Percentiles rank a stretch among this genome's conserved stretches.
phyloP scores from a whole-genome alignment of 345 rosid genomes.

The Arabidopsis arenosa region DNA sequence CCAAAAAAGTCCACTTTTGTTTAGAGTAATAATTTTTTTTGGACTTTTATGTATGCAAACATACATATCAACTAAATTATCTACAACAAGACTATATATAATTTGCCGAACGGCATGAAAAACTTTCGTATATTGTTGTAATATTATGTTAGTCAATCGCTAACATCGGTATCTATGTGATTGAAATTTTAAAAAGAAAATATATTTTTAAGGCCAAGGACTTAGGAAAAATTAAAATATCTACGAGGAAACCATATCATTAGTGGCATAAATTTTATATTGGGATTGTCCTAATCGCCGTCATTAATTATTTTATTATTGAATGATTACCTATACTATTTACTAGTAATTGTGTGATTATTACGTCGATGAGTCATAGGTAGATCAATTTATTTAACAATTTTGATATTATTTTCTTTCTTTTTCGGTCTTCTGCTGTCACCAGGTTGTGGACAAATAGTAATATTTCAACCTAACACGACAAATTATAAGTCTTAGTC shows the following conservation, averaged over 20 bases:
- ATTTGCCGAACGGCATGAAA: not conserved
- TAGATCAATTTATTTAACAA: conserved; percentile 3
- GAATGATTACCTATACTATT: not conserved
- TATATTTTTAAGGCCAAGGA: not conserved
- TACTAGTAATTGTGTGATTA: conserved; percentile 20
- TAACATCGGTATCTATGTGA: conserved; percentile 18
- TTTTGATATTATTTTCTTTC: conserved; percentile 24
- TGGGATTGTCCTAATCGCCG: conserved; percentile 28
- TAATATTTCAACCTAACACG: conserved; percentile 30
- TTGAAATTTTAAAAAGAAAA: not conserved
- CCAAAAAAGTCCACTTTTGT: no score
- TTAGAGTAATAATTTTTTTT: no score
- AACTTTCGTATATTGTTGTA: not conserved
- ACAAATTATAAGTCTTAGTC: conserved; percentile 41
- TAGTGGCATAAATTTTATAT: conserved; percentile 9
- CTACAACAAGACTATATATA: not conserved
- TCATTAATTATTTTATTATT: not conserved
- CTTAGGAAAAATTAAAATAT: conserved; percentile 3
- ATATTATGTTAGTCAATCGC: conserved; percentile 13
- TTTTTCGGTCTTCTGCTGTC: conserved; percentile 42
- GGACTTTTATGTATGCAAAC: no score
- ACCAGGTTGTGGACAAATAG: conserved; percentile 36
- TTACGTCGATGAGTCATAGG: conserved; percentile 43
- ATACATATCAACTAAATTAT: no score
- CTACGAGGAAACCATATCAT: conserved; percentile 27